Evolutionary conservation across 805 yeast genomes (phyloP), one percentile per base, ranked within the genome.

Genomic region (Lipomyces oligophaga): DNA sequence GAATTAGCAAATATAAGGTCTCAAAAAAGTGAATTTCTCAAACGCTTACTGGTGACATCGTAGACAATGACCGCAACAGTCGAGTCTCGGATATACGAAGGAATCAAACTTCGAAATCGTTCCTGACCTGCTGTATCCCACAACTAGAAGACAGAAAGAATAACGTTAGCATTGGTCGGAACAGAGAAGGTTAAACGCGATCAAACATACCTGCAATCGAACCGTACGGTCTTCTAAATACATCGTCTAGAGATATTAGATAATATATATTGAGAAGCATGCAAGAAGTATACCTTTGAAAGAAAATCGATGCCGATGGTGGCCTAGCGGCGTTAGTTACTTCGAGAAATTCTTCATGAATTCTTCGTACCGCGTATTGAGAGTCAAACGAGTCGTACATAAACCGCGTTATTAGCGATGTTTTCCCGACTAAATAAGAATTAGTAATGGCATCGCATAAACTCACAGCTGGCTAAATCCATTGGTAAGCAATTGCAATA

Each of bases 341-440:
- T 13, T 30, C n/a, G 27, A 28, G 34, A 13, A 8, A 8, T 11
- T 30, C n/a, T 8, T 7, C 22, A 35, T n/a, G n/a, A n/a, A n/a
- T n/a, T n/a, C 5, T 3, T 40, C 50, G 21, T 50, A 63, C 69
- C 0, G 87, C 87, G 64, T 93, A 93, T 63, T 89, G 95, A 31
- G 93, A 90, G 66, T 90, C 97, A 66, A 90, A 90, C 16, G 96
- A 84, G 64, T 93, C 97, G 65, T 90, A 90, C 97, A 90, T 90
- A 70, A 93, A 90, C 56, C 97, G 74, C n/a, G 97, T 89, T 58
- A 90, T 86, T 52, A 90, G 75, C 1, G 97, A 90, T 4, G 98
- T 90, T 65, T 90, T 90, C 34, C 98, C 98, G 33, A 90, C 97
- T 61, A 48, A 10, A 27, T 7, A 2, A 4, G 5, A 15, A 19